Base-by-base conservation (phyloP, 306 rosid genomes). In the Gastrolobium villosum region DNA sequence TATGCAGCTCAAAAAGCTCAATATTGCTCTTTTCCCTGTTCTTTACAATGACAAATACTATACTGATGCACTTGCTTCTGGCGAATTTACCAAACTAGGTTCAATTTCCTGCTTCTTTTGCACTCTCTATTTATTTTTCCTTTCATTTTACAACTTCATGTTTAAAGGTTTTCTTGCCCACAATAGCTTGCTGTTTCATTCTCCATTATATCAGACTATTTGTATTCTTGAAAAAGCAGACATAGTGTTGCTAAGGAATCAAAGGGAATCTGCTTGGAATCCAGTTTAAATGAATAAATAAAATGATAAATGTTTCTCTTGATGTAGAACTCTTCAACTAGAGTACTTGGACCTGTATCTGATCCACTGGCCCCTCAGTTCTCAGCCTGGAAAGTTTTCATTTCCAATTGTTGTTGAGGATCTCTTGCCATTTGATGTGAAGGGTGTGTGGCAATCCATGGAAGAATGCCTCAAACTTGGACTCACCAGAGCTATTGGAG, bases 1-100 rank as follows among this genome's bases (percentile, higher is more conserved):
- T 57, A 91, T 93, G 97, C 98, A 93, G 89, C 96, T 95, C 74
- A 96, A 88, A 90, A 91, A 93, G 85, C 98, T 96, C 81, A 93
- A 95, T 69, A 77, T 87, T 0, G 93, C 84, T 32, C 91, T 96
- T 76, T 96, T 96, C 82, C 98, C 99, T 3, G 92, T 93, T 77
- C 97, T 92, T 57, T 96, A 93, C 87, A 88, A 87, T 79, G 91
- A 89, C 39, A 89, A 89, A 59, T 93, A 95, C 85, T 91, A 89
- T 80, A 83, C 88, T 32, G 97, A 93, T 64, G 94, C 92, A 9
- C 90, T 93, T 80, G 90, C 94, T 77, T 88, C 99, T 0, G 92
- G 84, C 34, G 93, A 93, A 3, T 91, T 88, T 78, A 85, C 97
- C 40, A 93, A 95, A 81, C 94, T 95, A 78, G 99, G 98, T 90